Base-by-base conservation (phyloP, 2,329 filamentous ascomycete species). In the Aspergillus unguis region DNA sequence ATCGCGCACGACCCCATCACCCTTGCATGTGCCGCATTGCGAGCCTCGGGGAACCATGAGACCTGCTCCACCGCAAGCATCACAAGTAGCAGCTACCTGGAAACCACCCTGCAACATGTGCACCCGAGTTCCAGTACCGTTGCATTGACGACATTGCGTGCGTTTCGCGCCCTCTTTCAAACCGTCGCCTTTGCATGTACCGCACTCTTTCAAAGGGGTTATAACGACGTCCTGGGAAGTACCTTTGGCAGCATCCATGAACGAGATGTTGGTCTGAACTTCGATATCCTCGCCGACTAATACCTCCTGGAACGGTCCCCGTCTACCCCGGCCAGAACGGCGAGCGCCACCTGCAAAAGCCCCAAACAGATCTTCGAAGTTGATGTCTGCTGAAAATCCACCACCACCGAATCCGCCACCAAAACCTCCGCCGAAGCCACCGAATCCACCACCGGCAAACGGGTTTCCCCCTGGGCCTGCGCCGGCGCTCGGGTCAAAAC, bases 241-340 rank as follows among this genome's bases (percentile, higher is more conserved):
- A 33, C 94, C 94, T 73, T 95, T 96, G 7, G 94, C 94, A 5
- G 94, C 90, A 68, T 99, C 94, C 85, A 94, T 88, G 72, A 99
- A 99, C 0, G 88, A 91, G 62, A 99, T 92, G 69, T 84, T 94
- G 45, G 90, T 85, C 72, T 96, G 90, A 26, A 96, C 88, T 71
- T 97, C 92, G 64, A 99, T 96, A 69, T 95, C 91, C 58, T 97
- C 91, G 55, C 94, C 94, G n/a, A 96, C 87, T 61, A 95, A 69
- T 23, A 95, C 84, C 62, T 95, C 87, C 63, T 90, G 83, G 67
- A 94, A 94, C 8, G 88, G 86, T 50, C 81, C 85, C 35, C 82
- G 79, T n/a, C 78, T 75, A 27, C 79, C 76, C 36, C 79, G 53
- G 70, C 80, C 61, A 62, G 80, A 75, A 48, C 81, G 74, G 51